Percentiles rank a stretch among this genome's conserved stretches.
These are phyloP conservation scores for Camelina neglecta DNA, from an alignment of 345 rosid species.

Conservation along the genomic window DNA sequence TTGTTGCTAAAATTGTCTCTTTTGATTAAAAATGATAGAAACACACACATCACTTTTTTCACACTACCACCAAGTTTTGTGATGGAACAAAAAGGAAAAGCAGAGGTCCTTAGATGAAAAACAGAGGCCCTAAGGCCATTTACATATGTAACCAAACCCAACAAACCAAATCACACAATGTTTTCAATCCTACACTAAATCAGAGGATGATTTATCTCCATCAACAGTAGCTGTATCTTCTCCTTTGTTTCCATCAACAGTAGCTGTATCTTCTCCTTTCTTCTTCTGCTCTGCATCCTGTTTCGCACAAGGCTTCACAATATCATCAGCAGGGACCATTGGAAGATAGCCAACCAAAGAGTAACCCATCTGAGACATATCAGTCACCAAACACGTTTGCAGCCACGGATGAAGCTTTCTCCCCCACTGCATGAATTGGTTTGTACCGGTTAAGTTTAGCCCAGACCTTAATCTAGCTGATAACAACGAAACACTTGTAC, in stretches of 20 bases:
- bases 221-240: not conserved
- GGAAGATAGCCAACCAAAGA: slow-evolving; percentile 60
- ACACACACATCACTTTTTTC: slow-evolving; percentile 4
- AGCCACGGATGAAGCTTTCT: slow-evolving; percentile 60
- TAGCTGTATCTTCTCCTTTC: slow-evolving; percentile 6
- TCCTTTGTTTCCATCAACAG: slow-evolving; percentile 23
- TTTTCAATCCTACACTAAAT: slow-evolving; percentile 56
- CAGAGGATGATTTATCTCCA: slow-evolving; percentile 41
- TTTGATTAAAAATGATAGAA: not conserved
- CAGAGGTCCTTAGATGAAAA: too few species aligned
- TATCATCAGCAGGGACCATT: slow-evolving; percentile 68
- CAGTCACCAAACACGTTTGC: slow-evolving; percentile 52
- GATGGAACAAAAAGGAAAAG: not conserved
- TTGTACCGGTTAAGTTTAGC: slow-evolving; percentile 55
- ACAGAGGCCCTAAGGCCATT: slow-evolving; percentile 18
- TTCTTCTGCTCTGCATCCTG: slow-evolving; percentile 44
- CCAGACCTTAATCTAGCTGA: slow-evolving; percentile 63
- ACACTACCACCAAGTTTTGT: not conserved
- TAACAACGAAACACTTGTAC: slow-evolving; percentile 57
- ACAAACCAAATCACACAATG: not conserved
- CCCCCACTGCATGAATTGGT: slow-evolving; percentile 56
- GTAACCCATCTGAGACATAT: slow-evolving; percentile 65
- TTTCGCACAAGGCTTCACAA: slow-evolving; percentile 58
- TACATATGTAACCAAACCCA: slow-evolving; percentile 26
- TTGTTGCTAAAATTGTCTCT: not conserved